A percentile compares a stretch with the other conserved stretches of the same genome.
These are phyloP conservation scores for Aspergillus alliaceus DNA, from an alignment of 2,329 filamentous ascomycete genomes.

Conservation along the genomic window DNA sequence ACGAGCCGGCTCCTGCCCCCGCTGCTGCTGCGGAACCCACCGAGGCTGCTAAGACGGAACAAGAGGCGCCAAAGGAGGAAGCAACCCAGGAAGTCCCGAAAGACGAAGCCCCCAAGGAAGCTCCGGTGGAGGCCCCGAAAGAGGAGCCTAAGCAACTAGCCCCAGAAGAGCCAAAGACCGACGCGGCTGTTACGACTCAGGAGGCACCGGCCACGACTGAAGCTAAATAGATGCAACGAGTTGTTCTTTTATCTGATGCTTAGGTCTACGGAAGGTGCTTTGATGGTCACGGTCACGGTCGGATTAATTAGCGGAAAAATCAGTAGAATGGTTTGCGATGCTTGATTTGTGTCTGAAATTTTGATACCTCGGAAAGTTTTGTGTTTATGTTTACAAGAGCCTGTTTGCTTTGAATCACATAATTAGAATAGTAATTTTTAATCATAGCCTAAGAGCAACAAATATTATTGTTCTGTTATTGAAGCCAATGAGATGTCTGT, in stretches of 20 bases:
- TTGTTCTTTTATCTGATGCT: background rate
- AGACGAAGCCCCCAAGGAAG: conserved; percentile 15
- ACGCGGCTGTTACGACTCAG: conserved; percentile 21
- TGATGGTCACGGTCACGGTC: conserved; percentile 7
- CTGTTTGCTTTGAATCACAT: background rate
- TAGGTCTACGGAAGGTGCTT: background rate
- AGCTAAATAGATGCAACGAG: conserved; percentile 13
- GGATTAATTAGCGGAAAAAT: conserved; percentile 13
- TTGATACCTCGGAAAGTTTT: conserved; percentile 20
- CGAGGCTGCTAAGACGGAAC: conserved; percentile 12
- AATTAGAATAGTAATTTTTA: conserved; percentile 6
- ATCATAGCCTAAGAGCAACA: background rate
- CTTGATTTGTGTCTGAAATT: conserved; percentile 15
- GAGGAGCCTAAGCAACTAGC: conserved; percentile 12
- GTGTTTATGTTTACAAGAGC: conserved; percentile 5
- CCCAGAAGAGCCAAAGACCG: conserved; percentile 18
- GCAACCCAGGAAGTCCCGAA: conserved; percentile 11
- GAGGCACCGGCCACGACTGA: conserved; percentile 11
- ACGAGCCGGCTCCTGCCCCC: conserved; percentile 12
- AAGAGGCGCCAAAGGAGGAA: conserved; percentile 16
- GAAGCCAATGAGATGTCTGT: no score
- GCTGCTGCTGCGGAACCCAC: conserved; percentile 11
- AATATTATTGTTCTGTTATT: background rate
- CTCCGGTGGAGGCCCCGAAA: conserved; percentile 15
- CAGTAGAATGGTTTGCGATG: conserved; percentile 11